These are phyloP conservation scores for Aspergillus candidus DNA, from an alignment of 2,329 filamentous ascomycete species.

Conservation along the genomic window DNA sequence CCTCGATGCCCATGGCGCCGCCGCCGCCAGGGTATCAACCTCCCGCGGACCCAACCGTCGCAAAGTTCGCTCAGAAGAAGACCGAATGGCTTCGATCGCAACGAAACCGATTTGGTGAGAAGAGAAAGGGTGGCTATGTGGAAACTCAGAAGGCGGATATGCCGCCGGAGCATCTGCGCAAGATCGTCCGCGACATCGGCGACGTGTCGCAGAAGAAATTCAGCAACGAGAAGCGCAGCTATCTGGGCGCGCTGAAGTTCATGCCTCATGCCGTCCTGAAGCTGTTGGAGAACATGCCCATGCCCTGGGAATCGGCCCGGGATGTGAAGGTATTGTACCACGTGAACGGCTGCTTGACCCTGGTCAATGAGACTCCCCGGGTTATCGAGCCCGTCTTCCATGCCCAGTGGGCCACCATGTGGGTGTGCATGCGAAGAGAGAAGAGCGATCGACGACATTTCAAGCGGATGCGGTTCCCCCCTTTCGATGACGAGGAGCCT, in stretches of 20 bases:
- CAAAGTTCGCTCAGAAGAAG: slow-evolving; percentile 98
- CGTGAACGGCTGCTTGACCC: slow-evolving; percentile 91
- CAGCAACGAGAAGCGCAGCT: slow-evolving; percentile 96
- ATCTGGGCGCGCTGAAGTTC: slow-evolving; percentile 94
- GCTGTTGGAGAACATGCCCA: slow-evolving; percentile 97
- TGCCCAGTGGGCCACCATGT: slow-evolving; percentile 99
- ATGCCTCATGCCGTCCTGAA: slow-evolving; percentile 99
- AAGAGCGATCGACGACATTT: slow-evolving; percentile 94
- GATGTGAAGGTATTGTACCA: slow-evolving; percentile 98
- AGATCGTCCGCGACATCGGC: slow-evolving; percentile 97
- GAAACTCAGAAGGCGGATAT: slow-evolving; percentile 98
- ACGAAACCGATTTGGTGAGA: slow-evolving; percentile 91
- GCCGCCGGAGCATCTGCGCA: slow-evolving; percentile 95
- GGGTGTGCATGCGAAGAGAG: slow-evolving; percentile 95
- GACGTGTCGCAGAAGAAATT: slow-evolving; percentile 99
- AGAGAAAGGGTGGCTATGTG: slow-evolving; percentile 91
- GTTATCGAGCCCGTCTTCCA: slow-evolving; percentile 98
- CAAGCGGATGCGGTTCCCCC: slow-evolving; percentile 98
- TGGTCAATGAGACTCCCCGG: slow-evolving; percentile 93
- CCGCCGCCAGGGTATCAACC: slow-evolving; percentile 83
- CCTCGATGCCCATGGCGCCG: slow-evolving; percentile 55
- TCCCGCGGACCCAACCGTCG: slow-evolving; percentile 71
- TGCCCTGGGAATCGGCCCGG: slow-evolving; percentile 95
- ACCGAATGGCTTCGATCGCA: slow-evolving; percentile 94
- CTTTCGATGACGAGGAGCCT: slow-evolving; percentile 97